Evolutionary conservation across 495 filamentous ascomycete species (phyloP).

Genomic region (Podospora didyma): DNA sequence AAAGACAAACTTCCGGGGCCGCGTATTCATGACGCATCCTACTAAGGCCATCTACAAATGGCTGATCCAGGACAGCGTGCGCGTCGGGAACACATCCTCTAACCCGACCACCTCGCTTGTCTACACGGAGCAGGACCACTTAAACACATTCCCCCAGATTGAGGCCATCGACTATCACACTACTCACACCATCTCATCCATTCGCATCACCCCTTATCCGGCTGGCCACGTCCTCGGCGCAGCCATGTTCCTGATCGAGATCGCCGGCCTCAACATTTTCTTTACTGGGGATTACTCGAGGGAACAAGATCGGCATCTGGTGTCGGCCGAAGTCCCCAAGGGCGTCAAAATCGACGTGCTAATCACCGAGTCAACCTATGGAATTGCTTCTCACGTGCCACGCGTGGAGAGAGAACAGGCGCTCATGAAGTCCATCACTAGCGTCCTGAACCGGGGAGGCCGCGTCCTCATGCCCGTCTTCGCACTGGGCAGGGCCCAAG

Average conservation of each 20-base stretch:
- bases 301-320: conserved; percentile 89
- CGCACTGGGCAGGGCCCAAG: conserved; percentile 88
- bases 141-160: conserved; percentile 86
- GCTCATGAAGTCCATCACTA: conserved; percentile 90
- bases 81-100: conserved; percentile 77
- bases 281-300: conserved; percentile 97
- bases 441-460: conserved; percentile 83
- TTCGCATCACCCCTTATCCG: conserved; percentile 93
- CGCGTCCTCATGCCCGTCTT: conserved; percentile 94
- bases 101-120: conserved; percentile 69
- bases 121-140: conserved; percentile 91
- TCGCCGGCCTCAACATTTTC: conserved; percentile 90
- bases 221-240: conserved; percentile 97
- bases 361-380: conserved; percentile 96
- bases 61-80: conserved; percentile 93
- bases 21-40: conserved; percentile 98
- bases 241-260: conserved; percentile 96
- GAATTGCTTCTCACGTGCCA: conserved; percentile 85
- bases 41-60: conserved; percentile 99
- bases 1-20: conserved; percentile 94
- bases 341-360: conserved; percentile 88
- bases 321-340: conserved; percentile 82
- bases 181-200: conserved; percentile 91
- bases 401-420: conserved; percentile 84
- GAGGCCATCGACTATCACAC: conserved; percentile 98